phyloP scores from a whole-genome alignment of 208 protist species.

The Leishmania lainsoni region DNA sequence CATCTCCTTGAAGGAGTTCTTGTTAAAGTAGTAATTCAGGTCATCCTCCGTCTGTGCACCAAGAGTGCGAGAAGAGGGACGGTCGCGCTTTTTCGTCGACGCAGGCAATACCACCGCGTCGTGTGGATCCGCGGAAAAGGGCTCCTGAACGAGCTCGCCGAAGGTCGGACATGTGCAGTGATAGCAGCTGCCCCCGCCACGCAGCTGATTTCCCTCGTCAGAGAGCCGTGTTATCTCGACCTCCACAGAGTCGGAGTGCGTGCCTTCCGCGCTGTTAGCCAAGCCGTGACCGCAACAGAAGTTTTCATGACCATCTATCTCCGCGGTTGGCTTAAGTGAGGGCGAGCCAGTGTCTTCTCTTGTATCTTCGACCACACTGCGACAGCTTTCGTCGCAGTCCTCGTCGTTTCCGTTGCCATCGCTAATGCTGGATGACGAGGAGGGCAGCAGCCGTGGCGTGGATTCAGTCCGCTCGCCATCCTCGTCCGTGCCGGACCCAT shows the following conservation, averaged over 20 bases:
- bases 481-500: slow-evolving; percentile 7
- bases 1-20: slow-evolving; percentile 89
- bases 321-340: background rate
- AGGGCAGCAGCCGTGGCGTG: slow-evolving; percentile 10
- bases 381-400: background rate
- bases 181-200: slow-evolving; percentile 33
- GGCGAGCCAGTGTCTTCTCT: background rate
- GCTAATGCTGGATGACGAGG: background rate
- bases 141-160: slow-evolving; percentile 16
- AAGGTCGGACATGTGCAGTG: slow-evolving; percentile 39
- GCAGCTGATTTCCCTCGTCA: slow-evolving; percentile 38
- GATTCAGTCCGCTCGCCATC: background rate
- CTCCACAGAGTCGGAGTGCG: background rate
- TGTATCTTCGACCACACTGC: background rate
- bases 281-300: background rate
- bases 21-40: slow-evolving; percentile 71
- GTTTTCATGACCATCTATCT: background rate
- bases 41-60: slow-evolving; percentile 63
- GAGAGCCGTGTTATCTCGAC: slow-evolving; percentile 29
- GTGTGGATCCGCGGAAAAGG: background rate
- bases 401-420: background rate
- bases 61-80: slow-evolving; percentile 25
- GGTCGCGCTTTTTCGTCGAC: background rate
- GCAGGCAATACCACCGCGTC: background rate
- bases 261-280: background rate